Conservation (phyloP, 139 green algal species). For the Coccomyxa sp. region DNA sequence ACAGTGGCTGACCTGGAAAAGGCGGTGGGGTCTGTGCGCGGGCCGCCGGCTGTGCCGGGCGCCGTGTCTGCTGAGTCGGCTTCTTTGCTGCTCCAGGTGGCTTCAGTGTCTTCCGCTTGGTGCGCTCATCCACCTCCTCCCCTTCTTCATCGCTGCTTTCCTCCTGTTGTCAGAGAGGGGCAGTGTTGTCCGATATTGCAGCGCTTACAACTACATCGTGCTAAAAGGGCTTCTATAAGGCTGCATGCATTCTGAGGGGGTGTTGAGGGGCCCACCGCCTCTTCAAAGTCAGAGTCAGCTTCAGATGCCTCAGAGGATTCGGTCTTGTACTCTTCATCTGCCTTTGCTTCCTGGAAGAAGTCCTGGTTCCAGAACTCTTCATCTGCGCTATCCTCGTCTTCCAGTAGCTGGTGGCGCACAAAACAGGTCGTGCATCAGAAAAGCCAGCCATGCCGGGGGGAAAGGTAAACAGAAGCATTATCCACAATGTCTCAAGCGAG, state of each 20-base stretch:
- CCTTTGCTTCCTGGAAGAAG: constrained; percentile 58
- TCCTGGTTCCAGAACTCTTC: constrained; percentile 88
- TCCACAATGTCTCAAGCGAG: background rate
- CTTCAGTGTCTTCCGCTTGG: constrained; percentile 41
- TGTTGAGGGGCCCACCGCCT: constrained; percentile 35
- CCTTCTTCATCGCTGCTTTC: constrained; percentile 33
- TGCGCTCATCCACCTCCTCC: constrained; percentile 12
- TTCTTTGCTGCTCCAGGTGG: constrained; percentile 22
- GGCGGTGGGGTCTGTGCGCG: too few species aligned
- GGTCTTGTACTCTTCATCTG: constrained; percentile 62
- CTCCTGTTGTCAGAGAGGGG: constrained; percentile 19
- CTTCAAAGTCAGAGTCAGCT: constrained; percentile 74
- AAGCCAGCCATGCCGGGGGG: background rate
- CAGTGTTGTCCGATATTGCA: background rate
- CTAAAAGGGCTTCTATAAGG: background rate
- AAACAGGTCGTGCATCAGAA: background rate
- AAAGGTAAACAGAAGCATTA: background rate
- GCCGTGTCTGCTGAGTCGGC: background rate
- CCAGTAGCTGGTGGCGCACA: constrained; percentile 22
- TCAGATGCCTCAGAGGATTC: constrained; percentile 63
- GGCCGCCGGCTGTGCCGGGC: constrained; percentile 23
- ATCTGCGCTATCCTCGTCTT: constrained; percentile 45
- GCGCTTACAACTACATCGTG: background rate
- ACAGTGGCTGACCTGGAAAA: background rate
- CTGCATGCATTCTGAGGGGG: background rate